These are phyloP conservation scores for Coemansia biformis DNA, from an alignment of 192 early-diverging fungal species.

Conservation along the genomic window DNA sequence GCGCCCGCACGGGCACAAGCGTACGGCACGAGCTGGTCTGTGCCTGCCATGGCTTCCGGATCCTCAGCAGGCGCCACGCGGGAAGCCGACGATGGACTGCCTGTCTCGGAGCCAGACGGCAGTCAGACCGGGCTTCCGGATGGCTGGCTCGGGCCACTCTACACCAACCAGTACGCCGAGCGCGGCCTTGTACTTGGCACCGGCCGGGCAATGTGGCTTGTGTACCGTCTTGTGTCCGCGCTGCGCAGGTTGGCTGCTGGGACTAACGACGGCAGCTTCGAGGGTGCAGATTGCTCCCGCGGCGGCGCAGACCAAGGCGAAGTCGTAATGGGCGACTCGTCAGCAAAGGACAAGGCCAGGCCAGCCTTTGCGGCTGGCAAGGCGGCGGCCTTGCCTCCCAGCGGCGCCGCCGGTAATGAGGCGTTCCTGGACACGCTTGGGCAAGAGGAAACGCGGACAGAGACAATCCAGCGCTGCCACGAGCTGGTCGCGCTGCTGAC, in stretches of 20 bases:
- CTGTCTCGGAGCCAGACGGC: too few species aligned
- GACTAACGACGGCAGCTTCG: neutral
- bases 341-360: neutral
- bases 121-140: too few species aligned
- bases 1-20: neutral
- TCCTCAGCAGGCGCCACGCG: neutral
- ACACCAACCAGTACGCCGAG: conserved; percentile 53
- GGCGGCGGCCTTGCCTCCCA: neutral
- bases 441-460: conserved; percentile 18
- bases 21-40: neutral
- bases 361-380: neutral
- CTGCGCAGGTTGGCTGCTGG: conserved; percentile 22
- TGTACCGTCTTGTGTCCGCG: conserved; percentile 21
- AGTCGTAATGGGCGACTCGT: too few species aligned
- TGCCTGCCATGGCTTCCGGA: neutral
- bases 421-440: conserved; percentile 2
- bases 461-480: conserved; percentile 18
- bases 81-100: too few species aligned
- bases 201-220: conserved; percentile 48
- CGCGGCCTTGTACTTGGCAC: conserved; percentile 60
- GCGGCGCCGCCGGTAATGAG: conserved; percentile 2
- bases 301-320: too few species aligned
- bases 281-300: neutral
- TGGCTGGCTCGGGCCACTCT: conserved; percentile 45
- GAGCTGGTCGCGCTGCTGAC: conserved; percentile 23